Percentiles rank a stretch among this genome's conserved stretches.
Evolutionary conservation across 805 yeast genomes (phyloP).

Genomic region (Kregervanrija fluxuum): DNA sequence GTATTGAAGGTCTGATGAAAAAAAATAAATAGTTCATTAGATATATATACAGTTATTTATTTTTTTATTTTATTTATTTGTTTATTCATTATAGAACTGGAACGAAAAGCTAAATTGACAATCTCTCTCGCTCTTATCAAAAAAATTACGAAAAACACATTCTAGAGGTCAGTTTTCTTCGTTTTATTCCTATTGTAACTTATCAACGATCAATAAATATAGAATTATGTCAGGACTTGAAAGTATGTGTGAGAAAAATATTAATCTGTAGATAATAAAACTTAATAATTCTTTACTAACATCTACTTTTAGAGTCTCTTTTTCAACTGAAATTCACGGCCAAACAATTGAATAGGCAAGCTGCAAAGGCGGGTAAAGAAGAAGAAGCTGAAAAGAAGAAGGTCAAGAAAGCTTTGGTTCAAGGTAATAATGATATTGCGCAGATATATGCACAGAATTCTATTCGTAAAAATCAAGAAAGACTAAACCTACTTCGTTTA

Average conservation of each 20-base stretch:
- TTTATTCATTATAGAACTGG: no score
- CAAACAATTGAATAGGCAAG: constrained; percentile 84
- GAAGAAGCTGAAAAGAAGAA: constrained; percentile 81
- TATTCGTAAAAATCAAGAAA: constrained; percentile 82
- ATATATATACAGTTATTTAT: no score
- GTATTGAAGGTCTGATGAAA: constrained; percentile 21
- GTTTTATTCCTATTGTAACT: no score
- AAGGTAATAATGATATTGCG: constrained; percentile 88
- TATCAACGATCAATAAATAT: no score
- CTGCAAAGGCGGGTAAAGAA: constrained; percentile 85
- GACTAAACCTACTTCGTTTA: constrained; percentile 70
- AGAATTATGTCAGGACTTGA: constrained; percentile 33
- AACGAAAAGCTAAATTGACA: no score
- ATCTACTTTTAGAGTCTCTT: constrained; percentile 40
- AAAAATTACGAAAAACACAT: no score
- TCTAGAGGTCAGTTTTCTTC: no score
- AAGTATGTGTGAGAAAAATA: constrained; percentile 25
- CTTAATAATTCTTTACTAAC: constrained; percentile 6
- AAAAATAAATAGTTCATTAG: not conserved
- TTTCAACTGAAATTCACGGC: constrained; percentile 83
- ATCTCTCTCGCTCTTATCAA: no score
- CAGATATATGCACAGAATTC: constrained; percentile 93
- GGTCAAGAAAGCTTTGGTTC: constrained; percentile 79
- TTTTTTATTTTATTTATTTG: no score
- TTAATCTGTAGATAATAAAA: no score